phyloP scores from a whole-genome alignment of 148 eudicot species.

The Fallopia convolvulus region DNA sequence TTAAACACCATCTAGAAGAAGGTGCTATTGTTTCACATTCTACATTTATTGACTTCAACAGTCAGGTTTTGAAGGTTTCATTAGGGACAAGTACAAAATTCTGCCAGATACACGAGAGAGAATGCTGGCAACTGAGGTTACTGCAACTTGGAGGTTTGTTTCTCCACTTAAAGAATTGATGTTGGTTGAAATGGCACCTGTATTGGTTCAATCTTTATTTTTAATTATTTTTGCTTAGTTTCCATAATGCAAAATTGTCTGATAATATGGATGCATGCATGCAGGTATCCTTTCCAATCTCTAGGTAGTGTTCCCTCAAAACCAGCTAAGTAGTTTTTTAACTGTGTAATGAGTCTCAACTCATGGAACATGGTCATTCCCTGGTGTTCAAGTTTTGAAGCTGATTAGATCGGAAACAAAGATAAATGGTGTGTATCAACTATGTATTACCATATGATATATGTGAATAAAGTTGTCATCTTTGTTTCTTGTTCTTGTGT shows the following conservation, averaged over 20 bases:
- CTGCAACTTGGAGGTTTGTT: conserved; percentile 89
- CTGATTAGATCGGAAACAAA: no score
- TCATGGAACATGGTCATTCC: no score
- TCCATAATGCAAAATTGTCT: not conserved
- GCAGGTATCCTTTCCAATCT: conserved; percentile 67
- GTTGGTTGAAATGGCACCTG: not conserved
- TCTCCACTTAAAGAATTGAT: not conserved
- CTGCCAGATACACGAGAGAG: conserved; percentile 92
- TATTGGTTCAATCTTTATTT: not conserved
- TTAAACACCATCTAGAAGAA: not conserved
- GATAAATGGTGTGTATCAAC: no score
- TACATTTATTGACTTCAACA: conserved; percentile 24
- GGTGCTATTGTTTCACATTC: not conserved
- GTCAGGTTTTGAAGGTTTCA: conserved; percentile 96
- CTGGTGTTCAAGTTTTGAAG: no score
- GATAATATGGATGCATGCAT: not conserved
- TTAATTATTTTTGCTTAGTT: not conserved
- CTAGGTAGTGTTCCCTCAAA: conserved; percentile 45
- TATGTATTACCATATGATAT: no score
- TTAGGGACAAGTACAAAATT: conserved; percentile 74
- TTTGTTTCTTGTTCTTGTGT: no score
- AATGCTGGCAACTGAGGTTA: conserved; percentile 80
- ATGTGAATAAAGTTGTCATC: no score
- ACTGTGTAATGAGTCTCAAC: no score
- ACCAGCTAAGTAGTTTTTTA: conserved; percentile 11